These are phyloP conservation scores for Trypethelium eluteriae DNA, from an alignment of 495 filamentous ascomycete genomes.

Conservation along the genomic window DNA sequence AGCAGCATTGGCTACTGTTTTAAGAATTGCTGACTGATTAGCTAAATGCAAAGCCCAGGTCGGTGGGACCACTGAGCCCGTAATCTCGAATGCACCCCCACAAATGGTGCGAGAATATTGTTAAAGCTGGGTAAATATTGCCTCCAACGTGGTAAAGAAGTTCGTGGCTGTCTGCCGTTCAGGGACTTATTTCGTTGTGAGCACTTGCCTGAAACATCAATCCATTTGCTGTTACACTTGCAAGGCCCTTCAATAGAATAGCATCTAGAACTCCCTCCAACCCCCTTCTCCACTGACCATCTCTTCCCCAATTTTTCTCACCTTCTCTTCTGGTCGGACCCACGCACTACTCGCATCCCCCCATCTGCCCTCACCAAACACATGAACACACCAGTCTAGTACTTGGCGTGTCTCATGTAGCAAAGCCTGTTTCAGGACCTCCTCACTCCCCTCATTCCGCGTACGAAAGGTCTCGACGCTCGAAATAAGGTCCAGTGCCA, in stretches of 20 bases:
- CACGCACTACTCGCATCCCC: slow-evolving; percentile 35
- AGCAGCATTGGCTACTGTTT: too few relatives aligned
- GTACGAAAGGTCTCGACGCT: slow-evolving; percentile 30
- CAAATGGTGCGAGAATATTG: too few relatives aligned
- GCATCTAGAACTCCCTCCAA: slow-evolving; percentile 25
- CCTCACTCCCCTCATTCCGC: slow-evolving; percentile 19
- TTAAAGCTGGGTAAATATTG: too few relatives aligned
- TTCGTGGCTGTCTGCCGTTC: too few relatives aligned
- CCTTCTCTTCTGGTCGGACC: slow-evolving; percentile 35
- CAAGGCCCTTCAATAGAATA: neutral
- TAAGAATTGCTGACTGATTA: too few relatives aligned
- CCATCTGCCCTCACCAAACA: slow-evolving; percentile 32
- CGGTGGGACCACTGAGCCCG: too few relatives aligned
- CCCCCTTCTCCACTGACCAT: slow-evolving; percentile 26
- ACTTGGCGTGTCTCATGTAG: slow-evolving; percentile 33
- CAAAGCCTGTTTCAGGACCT: slow-evolving; percentile 28
- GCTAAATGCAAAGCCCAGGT: too few relatives aligned
- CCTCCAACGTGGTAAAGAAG: too few relatives aligned
- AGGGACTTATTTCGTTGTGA: too few relatives aligned
- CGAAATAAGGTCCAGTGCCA: slow-evolving; percentile 22
- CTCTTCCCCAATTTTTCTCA: slow-evolving; percentile 27
- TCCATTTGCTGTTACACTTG: neutral
- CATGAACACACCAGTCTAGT: slow-evolving; percentile 34
- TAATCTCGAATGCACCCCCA: too few relatives aligned
- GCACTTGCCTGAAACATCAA: too few relatives aligned